Percentiles rank a stretch among this genome's conserved stretches.
phyloP scores from a whole-genome alignment of 768 basidiomycete species.

The Leccinum arenicola region DNA sequence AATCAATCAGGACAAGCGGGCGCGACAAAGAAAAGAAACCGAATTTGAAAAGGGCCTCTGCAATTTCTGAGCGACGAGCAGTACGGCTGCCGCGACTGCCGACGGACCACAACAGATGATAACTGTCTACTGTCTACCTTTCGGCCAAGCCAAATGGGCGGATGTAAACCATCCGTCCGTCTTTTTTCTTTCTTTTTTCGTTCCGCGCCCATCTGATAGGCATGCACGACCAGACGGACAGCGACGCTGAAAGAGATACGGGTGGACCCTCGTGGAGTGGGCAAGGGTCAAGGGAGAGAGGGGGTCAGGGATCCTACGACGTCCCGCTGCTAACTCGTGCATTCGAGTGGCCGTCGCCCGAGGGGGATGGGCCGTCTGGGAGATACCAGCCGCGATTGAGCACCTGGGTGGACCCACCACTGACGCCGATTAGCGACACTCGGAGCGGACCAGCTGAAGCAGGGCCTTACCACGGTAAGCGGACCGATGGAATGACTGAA shows the following conservation, averaged over 20 bases:
- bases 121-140: slow-evolving; percentile 13
- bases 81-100: slow-evolving; percentile 21
- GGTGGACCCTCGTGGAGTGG: slow-evolving; percentile 38
- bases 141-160: slow-evolving; percentile 26
- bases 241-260: slow-evolving; percentile 46
- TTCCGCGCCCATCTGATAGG: slow-evolving; percentile 23
- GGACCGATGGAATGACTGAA: background rate
- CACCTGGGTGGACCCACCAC: slow-evolving; percentile 12
- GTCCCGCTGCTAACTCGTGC: slow-evolving; percentile 18
- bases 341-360: slow-evolving; percentile 24
- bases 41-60: slow-evolving; percentile 26
- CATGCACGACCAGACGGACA: slow-evolving; percentile 30
- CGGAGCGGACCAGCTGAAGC: slow-evolving; percentile 6
- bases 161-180: slow-evolving; percentile 28
- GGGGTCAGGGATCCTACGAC: slow-evolving; percentile 12
- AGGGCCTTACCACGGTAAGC: slow-evolving; percentile 22
- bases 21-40: slow-evolving; percentile 6
- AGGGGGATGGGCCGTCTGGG: slow-evolving; percentile 14
- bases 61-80: slow-evolving; percentile 22
- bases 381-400: slow-evolving; percentile 12
- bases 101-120: slow-evolving; percentile 23
- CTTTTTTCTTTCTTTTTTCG: slow-evolving; percentile 33
- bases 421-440: slow-evolving; percentile 14
- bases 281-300: slow-evolving; percentile 18
- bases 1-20: background rate